Conservation (phyloP, 1,284 basidiomycete species). For the Heterobasidion annosum region DNA sequence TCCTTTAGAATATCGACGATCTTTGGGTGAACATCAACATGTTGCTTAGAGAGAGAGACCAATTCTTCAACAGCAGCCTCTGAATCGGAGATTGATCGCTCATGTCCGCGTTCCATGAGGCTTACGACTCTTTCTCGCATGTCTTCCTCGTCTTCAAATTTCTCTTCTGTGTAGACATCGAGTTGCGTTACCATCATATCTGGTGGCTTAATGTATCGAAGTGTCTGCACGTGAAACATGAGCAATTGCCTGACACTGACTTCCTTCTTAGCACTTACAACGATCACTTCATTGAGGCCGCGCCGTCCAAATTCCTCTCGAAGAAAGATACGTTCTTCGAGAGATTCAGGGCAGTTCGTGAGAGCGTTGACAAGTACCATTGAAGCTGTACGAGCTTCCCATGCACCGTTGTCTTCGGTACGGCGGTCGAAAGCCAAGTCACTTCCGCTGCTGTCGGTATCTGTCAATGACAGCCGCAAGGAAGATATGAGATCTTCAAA, state of each 20-base stretch:
- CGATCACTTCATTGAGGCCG: constrained; percentile 77
- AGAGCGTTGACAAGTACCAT: constrained; percentile 80
- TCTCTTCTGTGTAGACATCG: constrained; percentile 79
- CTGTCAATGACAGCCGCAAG: constrained; percentile 45
- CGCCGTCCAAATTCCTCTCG: constrained; percentile 76
- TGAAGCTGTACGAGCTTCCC: constrained; percentile 75
- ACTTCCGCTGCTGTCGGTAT: constrained; percentile 20
- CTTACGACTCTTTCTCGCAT: constrained; percentile 54
- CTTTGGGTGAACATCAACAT: constrained; percentile 41
- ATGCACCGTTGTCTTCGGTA: constrained; percentile 55
- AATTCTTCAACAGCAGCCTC: constrained; percentile 47
- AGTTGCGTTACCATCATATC: constrained; percentile 68
- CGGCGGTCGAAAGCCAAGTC: constrained; percentile 18
- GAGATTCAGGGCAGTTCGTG: constrained; percentile 64
- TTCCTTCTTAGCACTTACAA: constrained; percentile 40
- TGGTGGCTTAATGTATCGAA: constrained; percentile 71
- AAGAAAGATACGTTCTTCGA: constrained; percentile 73
- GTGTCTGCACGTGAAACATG: constrained; percentile 32
- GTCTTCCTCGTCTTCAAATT: constrained; percentile 84
- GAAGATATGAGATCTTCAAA: constrained; percentile 72
- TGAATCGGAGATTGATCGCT: constrained; percentile 34
- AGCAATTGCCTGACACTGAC: neutral
- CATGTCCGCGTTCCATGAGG: constrained; percentile 29
- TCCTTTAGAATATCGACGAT: constrained; percentile 48
- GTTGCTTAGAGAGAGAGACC: constrained; percentile 36